Evolutionary conservation across 208 protist species (phyloP).

Genomic region (Wallacemonas collosoma): DNA sequence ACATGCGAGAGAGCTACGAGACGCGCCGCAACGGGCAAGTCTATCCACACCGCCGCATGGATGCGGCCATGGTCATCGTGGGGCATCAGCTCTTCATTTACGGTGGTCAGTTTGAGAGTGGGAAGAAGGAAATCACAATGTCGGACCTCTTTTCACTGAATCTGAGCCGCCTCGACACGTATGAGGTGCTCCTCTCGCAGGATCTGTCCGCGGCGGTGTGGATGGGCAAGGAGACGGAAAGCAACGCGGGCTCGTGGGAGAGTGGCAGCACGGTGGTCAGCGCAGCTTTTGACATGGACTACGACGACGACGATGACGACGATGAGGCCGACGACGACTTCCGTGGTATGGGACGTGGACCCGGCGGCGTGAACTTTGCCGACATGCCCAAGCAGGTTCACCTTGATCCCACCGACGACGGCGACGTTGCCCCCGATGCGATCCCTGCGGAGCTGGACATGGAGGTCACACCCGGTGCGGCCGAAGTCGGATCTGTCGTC

Average conservation of each 20-base stretch:
- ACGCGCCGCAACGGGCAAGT: constrained; percentile 62
- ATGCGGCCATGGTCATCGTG: constrained; percentile 55
- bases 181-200: constrained; percentile 76
- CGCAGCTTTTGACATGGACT: constrained; percentile 73
- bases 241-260: constrained; percentile 80
- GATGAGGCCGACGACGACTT: constrained; percentile 45
- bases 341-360: constrained; percentile 8
- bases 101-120: constrained; percentile 90
- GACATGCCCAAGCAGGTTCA: constrained; percentile 28
- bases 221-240: constrained; percentile 85
- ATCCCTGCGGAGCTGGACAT: constrained; percentile 75
- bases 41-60: constrained; percentile 85
- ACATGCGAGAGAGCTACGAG: constrained; percentile 80
- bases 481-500: constrained; percentile 30
- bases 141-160: constrained; percentile 88
- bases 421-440: constrained; percentile 65
- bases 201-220: constrained; percentile 81
- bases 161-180: constrained; percentile 81
- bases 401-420: constrained; percentile 52
- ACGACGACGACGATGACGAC: constrained; percentile 72
- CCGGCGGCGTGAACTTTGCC: constrained; percentile 21
- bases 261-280: constrained; percentile 87
- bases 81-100: constrained; percentile 87
- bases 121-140: constrained; percentile 88
- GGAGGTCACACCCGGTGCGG: constrained; percentile 51